Conservation (phyloP, 163 green algal genomes). For the Trebouxiophyceae sp. region DNA sequence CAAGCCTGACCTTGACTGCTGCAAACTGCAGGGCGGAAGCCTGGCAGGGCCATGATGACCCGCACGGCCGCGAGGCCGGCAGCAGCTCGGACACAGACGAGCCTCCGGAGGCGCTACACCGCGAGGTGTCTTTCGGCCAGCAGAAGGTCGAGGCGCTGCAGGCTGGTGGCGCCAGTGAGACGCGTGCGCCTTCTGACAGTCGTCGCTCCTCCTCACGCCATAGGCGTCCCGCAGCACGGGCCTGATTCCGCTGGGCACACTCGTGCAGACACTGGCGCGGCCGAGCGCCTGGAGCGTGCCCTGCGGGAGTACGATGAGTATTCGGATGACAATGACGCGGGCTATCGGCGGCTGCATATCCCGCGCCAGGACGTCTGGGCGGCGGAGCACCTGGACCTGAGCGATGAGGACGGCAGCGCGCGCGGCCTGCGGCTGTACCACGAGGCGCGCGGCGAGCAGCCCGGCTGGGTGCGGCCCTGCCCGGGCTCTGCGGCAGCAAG, state of each 20-base stretch:
- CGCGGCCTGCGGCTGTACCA: conserved; percentile 13
- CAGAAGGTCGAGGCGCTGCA: background rate
- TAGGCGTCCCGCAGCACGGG: background rate
- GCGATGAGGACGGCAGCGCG: conserved; percentile 16
- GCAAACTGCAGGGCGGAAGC: no score
- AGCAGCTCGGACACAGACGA: no score
- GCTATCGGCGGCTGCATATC: conserved; percentile 21
- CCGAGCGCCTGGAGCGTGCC: background rate
- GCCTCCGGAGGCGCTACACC: no score
- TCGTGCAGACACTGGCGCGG: no score
- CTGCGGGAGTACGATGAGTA: conserved; percentile 14
- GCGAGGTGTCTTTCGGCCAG: no score
- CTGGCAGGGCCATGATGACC: no score
- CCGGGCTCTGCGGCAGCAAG: no score
- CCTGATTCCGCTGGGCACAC: no score
- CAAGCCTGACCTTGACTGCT: no score
- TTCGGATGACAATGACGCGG: conserved; percentile 20
- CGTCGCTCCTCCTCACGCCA: background rate
- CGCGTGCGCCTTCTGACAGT: background rate
- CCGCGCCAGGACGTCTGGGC: conserved; percentile 21
- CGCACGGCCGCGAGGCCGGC: no score
- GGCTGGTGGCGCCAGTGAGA: background rate
- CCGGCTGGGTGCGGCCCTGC: background rate
- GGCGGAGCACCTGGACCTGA: conserved; percentile 18
- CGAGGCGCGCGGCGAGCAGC: conserved; percentile 20